Evolutionary conservation across 108 stramenopile genomes (phyloP).

Genomic region (Discostella stelligeroides): DNA sequence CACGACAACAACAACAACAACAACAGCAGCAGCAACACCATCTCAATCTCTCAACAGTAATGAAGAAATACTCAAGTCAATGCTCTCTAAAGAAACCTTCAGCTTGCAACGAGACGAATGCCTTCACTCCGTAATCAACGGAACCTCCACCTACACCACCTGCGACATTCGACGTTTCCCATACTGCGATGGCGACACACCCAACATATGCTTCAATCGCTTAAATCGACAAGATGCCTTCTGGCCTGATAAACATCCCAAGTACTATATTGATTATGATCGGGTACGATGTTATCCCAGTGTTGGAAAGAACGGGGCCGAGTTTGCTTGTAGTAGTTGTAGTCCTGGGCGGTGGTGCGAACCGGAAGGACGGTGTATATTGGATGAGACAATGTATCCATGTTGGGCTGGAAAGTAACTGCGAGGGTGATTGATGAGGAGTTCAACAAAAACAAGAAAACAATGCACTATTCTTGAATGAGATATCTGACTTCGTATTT

Average conservation of each 20-base stretch:
- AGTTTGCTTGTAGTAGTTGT: slow-evolving; percentile 51
- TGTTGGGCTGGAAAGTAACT: slow-evolving; percentile 26
- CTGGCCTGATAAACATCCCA: slow-evolving; percentile 54
- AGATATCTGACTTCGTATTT: too few species aligned
- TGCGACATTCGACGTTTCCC: slow-evolving; percentile 55
- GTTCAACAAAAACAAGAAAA: background rate
- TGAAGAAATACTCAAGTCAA: slow-evolving; percentile 35
- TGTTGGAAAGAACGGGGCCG: slow-evolving; percentile 24
- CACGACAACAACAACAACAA: too few species aligned
- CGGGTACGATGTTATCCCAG: slow-evolving; percentile 56
- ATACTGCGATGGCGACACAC: slow-evolving; percentile 37
- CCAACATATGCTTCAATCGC: slow-evolving; percentile 55
- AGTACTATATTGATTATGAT: slow-evolving; percentile 57
- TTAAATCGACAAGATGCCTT: slow-evolving; percentile 58
- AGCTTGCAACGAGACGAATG: slow-evolving; percentile 40
- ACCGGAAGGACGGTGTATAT: slow-evolving; percentile 50
- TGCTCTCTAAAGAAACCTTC: slow-evolving; percentile 46
- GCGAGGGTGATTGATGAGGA: background rate
- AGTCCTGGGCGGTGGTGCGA: slow-evolving; percentile 51
- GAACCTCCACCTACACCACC: slow-evolving; percentile 24
- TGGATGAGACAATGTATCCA: slow-evolving; percentile 44
- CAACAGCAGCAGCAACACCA: background rate
- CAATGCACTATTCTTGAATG: too few species aligned
- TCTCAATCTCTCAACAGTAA: slow-evolving; percentile 15
- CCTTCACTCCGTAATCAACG: slow-evolving; percentile 12